Evolutionary conservation across 495 filamentous ascomycete genomes (phyloP).

Genomic region (Massariosphaeria phaeospora): DNA sequence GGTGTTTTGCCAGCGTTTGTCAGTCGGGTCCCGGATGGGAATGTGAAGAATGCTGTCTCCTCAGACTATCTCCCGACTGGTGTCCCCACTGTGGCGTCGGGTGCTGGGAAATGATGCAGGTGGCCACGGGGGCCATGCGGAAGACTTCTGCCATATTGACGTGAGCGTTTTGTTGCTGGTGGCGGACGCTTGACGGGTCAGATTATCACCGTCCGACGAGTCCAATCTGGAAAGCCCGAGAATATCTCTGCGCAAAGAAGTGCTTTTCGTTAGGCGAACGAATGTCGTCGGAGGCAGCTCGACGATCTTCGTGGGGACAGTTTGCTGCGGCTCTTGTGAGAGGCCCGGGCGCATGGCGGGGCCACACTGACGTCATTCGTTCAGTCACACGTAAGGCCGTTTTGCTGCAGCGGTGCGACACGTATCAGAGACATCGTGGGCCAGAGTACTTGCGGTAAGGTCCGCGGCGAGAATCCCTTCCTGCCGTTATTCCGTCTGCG

Average conservation of each 20-base stretch:
- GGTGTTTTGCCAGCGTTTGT: too few species aligned
- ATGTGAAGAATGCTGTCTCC: too few species aligned
- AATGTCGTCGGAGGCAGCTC: not conserved
- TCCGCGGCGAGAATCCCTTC: not conserved
- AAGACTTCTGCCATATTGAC: too few species aligned
- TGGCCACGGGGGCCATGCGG: too few species aligned
- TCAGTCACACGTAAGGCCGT: not conserved
- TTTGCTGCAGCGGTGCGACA: not conserved
- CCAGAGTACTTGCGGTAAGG: not conserved
- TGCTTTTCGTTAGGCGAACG: conserved; percentile 8
- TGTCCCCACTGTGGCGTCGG: too few species aligned
- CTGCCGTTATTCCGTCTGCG: not conserved
- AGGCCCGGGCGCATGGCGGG: not conserved
- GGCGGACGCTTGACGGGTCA: too few species aligned
- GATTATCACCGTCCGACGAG: too few species aligned
- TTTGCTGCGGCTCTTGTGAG: conserved; percentile 3
- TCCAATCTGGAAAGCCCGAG: too few species aligned
- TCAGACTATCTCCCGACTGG: too few species aligned
- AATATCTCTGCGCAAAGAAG: not conserved
- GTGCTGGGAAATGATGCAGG: too few species aligned
- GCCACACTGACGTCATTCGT: not conserved
- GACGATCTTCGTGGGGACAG: conserved; percentile 2
- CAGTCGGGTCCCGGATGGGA: too few species aligned
- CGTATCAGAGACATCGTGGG: not conserved
- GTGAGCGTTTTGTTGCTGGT: too few species aligned